Percentiles rank a stretch among this genome's conserved stretches.
Evolutionary conservation across 768 basidiomycete genomes (phyloP).

Genomic region (Roridomyces roridus): DNA sequence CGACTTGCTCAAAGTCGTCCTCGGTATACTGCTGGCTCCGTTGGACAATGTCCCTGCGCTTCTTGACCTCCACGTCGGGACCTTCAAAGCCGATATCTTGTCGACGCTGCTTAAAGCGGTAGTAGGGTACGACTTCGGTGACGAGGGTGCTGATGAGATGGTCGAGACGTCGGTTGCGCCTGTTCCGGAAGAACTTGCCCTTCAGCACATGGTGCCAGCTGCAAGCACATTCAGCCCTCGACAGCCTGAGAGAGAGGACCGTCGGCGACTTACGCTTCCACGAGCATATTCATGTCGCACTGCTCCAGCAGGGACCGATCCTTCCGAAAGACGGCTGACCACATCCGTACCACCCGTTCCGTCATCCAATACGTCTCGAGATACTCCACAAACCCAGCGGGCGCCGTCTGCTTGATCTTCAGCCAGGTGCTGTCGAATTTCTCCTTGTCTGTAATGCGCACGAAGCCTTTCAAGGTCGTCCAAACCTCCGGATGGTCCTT

Average conservation of each 20-base stretch:
- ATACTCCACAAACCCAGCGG: conserved; percentile 21
- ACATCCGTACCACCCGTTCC: conserved; percentile 9
- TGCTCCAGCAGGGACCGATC: conserved; percentile 14
- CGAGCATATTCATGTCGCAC: conserved; percentile 34
- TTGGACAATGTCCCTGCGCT: not conserved
- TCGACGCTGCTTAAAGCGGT: not conserved
- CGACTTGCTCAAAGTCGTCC: not conserved
- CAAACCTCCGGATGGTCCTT: conserved; percentile 23
- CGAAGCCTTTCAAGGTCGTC: conserved; percentile 27
- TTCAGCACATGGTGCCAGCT: conserved; percentile 4
- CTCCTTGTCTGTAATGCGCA: conserved; percentile 13
- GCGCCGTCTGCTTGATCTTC: conserved; percentile 21
- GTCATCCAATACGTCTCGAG: conserved; percentile 27
- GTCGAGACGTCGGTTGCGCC: not conserved
- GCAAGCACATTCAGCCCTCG: not conserved
- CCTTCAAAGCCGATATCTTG: conserved; percentile 2
- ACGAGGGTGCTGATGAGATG: not conserved
- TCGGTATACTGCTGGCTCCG: not conserved
- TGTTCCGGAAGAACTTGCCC: not conserved
- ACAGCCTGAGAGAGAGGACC: not conserved
- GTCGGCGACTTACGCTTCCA: conserved; percentile 23
- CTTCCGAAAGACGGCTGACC: conserved; percentile 28
- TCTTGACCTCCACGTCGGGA: not conserved
- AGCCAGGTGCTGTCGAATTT: conserved; percentile 27
- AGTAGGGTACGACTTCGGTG: not conserved